A percentile compares a stretch with the other conserved stretches of the same genome.
These are phyloP conservation scores for Exophiala bonariae DNA, from an alignment of 2,329 filamentous ascomycete species.

Conservation along the genomic window DNA sequence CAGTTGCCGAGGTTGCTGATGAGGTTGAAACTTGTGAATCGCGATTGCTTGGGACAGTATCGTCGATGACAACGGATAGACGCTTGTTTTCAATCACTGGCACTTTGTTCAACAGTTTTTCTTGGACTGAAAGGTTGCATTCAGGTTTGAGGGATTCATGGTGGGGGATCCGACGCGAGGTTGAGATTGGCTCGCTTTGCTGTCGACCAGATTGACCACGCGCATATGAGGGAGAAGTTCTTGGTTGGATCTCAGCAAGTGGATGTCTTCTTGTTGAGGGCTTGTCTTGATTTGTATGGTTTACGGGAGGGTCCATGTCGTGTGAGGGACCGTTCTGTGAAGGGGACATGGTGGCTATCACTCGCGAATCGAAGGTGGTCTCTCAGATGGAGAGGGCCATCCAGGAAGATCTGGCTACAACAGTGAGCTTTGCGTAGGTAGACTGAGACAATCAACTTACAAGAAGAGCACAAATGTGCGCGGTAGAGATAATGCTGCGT, in stretches of 20 bases:
- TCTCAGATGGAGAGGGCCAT: too few species aligned
- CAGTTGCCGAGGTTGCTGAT: conserved; percentile 34
- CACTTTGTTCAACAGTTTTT: conserved; percentile 11
- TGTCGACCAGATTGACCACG: conserved; percentile 7
- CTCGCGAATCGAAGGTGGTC: too few species aligned
- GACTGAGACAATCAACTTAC: too few species aligned
- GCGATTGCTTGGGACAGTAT: conserved; percentile 48
- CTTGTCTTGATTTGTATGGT: conserved; percentile 8
- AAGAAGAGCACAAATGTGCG: too few species aligned
- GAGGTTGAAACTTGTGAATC: conserved; percentile 33
- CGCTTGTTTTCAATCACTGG: conserved; percentile 48
- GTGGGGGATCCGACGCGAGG: conserved; percentile 24
- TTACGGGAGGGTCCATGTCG: neutral
- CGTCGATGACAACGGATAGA: conserved; percentile 51
- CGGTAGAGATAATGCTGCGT: too few species aligned
- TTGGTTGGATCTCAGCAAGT: conserved; percentile 26
- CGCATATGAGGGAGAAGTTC: conserved; percentile 10
- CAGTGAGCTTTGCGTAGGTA: too few species aligned
- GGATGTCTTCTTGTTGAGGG: conserved; percentile 16
- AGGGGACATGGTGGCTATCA: conserved; percentile 14
- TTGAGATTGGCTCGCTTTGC: conserved; percentile 4
- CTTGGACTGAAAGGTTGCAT: conserved; percentile 23
- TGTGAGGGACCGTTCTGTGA: conserved; percentile 6
- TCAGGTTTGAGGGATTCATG: conserved; percentile 32
- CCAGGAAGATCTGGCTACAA: too few species aligned